Base-by-base conservation (phyloP, 108 stramenopile genomes). In the Nannochloropsis gaditana region DNA sequence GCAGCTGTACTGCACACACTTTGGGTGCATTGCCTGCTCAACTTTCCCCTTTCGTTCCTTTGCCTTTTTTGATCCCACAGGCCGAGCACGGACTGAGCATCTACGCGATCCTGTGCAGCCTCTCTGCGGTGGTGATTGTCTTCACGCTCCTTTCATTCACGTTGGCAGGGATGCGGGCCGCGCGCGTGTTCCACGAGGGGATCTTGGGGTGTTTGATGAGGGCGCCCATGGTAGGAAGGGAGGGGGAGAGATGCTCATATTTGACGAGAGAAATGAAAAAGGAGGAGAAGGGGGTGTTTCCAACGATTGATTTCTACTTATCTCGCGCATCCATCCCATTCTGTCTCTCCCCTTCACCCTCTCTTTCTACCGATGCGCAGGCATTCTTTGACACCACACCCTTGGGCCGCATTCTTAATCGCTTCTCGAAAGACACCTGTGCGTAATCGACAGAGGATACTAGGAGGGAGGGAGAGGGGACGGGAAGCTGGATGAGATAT, bases 371-470 rank as follows among this genome's bases (percentile, higher is more conserved):
- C 47, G 47, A 11, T 31, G 31, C 31, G 10, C 47, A 96, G 42
- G 83, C 94, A 41, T 98, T 93, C 92, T 94, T 93, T 79, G 94
- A 94, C 83, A 92, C 92, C 8, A 91, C 90, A 6, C 92, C 92
- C 6, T 80, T 92, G 31, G 94, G 93, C 79, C 90, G 93, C 47
- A 90, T 94, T 42, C 83, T 93, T 9, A 94, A 94, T 79, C 80
- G 93, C 42, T 93, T 94, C 87, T 87, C 87, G 81, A 93, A 93
- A 91, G 97, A 98, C 88, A 90, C 95, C 79, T 95, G 47, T 50
- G 47, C 47, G 47, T 50, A 50, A 31, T 31, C 31, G 31, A 31
- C 31, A 31, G 31, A 31, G 31, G 31, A 31, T 1, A 31, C 31
- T 31, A 1, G 31, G 31, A 31, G 31, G 31, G 31, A 31, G 31